Evolutionary conservation across 129 eudicot species (phyloP), one percentile per base, ranked within the genome.

Genomic region (Flaveria ramosissima): DNA sequence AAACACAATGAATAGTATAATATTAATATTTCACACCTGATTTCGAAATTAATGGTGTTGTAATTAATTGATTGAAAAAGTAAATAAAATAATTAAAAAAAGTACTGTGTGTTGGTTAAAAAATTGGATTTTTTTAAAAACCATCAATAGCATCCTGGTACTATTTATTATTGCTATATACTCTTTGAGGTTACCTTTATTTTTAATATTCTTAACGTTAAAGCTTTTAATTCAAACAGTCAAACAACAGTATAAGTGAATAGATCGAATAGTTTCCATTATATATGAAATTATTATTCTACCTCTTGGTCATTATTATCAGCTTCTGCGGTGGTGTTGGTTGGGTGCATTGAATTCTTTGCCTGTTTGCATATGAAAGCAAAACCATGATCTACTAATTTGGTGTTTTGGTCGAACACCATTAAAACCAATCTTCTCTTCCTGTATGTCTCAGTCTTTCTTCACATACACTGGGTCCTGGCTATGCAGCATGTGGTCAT

Each of bases 401-500:
- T 17, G 47, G 71, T 61, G 78, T 23, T 60, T 64, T 64, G 73
- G 63, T 76, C 53, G 66, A 50, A 65, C 23, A 19, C 8, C 67
- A 67, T 77, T 77, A 51, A 52, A 51, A 66, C 21, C 74, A 56
- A 53, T 66, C 74, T 47, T 50, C 50, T 51, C 36, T 27, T 41
- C 23, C 36, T 47, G 68, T 73, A 68, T 72, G 13, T 67, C 16
- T 67, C 71, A 39, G 16, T 39, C 16, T n/a, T 16, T 67, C 12
- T 43, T 47, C 50, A 62, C 1, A 47, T 23, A 11, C 53, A 73
- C 80, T 15, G 74, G 55, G 65, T 39, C 73, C 23, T 52, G 67
- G 45, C 45, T 62, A 52, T 20, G 74, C 27, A 51, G 67, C 80
- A 77, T 77, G 80, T 77, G 80, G 27, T 64, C 80, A 77, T 77